Evolutionary conservation across 345 rosid species (phyloP).

Genomic region (Alliaria petiolata): DNA sequence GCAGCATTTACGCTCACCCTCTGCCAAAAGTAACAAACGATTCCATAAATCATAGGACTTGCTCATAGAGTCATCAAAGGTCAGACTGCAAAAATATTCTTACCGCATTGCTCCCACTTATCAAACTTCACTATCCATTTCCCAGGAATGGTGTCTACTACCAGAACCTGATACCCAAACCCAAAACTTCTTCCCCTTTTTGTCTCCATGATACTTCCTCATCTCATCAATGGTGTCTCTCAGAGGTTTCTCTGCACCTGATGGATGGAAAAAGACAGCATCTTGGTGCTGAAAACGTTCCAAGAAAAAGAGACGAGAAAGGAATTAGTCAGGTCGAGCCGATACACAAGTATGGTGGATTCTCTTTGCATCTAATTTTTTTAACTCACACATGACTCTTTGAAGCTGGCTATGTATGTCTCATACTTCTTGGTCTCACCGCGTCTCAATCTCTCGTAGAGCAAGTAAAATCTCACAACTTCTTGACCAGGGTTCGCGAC

Average conservation of each 20-base stretch:
- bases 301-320: not conserved
- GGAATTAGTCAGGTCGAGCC: not conserved
- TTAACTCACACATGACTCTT: conserved; percentile 62
- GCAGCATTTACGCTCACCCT: conserved; percentile 59
- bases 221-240: conserved; percentile 48
- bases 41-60: not conserved
- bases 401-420: conserved; percentile 49
- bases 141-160: conserved; percentile 46
- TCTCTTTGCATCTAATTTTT: not conserved
- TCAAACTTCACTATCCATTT: conserved; percentile 63
- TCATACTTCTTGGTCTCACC: conserved; percentile 77
- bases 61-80: not conserved
- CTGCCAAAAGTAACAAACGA: conserved; percentile 35
- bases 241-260: conserved; percentile 66
- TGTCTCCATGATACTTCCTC: conserved; percentile 56
- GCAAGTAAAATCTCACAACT: conserved; percentile 62
- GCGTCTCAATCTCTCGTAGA: conserved; percentile 85
- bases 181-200: conserved; percentile 55
- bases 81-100: not conserved
- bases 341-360: not conserved
- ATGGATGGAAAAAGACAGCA: conserved; percentile 56
- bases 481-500: conserved; percentile 42
- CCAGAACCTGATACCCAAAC: conserved; percentile 69
- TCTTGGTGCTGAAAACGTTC: conserved; percentile 44
- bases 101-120: conserved; percentile 80